phyloP scores from a whole-genome alignment of 2,329 filamentous ascomycete species.

The Coleophoma crateriformis region DNA sequence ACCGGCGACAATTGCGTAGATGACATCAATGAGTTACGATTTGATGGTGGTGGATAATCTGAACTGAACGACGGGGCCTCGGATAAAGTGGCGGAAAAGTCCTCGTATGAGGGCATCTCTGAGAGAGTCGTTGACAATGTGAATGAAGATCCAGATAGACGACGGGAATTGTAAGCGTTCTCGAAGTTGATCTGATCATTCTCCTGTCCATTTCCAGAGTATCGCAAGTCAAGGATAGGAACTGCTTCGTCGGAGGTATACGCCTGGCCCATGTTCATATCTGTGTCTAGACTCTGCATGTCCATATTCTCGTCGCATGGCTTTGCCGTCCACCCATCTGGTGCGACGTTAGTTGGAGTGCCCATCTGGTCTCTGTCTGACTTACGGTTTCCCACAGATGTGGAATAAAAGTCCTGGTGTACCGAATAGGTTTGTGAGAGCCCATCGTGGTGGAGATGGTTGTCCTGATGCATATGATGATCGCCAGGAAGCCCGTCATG shows the following conservation, averaged over 20 bases:
- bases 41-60: conserved; percentile 62
- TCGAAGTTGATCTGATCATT: conserved; percentile 45
- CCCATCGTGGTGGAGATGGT: conserved; percentile 34
- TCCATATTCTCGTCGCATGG: conserved; percentile 52
- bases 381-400: conserved; percentile 45
- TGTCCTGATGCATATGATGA: conserved; percentile 48
- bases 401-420: conserved; percentile 51
- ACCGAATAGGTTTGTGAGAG: conserved; percentile 49
- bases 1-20: conserved; percentile 69
- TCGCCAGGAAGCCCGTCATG: conserved; percentile 44
- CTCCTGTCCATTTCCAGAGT: conserved; percentile 41
- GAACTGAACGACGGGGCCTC: conserved; percentile 63
- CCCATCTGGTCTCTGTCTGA: not conserved
- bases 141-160: conserved; percentile 69
- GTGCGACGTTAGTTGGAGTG: not conserved
- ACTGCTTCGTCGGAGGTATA: conserved; percentile 59
- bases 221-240: conserved; percentile 56
- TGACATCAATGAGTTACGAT: conserved; percentile 65
- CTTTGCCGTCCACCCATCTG: conserved; percentile 48
- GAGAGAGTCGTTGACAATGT: conserved; percentile 65
- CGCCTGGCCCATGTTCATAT: conserved; percentile 56
- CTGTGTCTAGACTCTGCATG: conserved; percentile 47
- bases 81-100: conserved; percentile 60
- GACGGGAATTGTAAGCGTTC: conserved; percentile 47
- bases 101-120: conserved; percentile 66